Base-by-base conservation (phyloP, 805 yeast genomes). In the Wickerhamomyces strasburgensis region DNA sequence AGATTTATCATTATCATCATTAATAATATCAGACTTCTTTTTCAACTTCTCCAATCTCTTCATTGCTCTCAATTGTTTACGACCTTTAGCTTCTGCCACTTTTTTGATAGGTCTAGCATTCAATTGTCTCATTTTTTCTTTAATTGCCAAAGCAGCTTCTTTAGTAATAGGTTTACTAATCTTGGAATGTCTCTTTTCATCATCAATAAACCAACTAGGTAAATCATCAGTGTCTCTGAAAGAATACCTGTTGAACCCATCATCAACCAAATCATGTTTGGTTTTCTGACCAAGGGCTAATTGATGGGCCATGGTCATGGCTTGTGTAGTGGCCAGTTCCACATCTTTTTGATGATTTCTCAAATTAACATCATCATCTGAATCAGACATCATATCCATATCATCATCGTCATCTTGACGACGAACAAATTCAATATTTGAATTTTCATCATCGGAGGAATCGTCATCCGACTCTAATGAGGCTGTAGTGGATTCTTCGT, bases 21-120 rank as follows among this genome's bases (percentile, higher is more conserved):
- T 84, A 58, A 90, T 88, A 46, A 84, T 51, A 55, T 93, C 97
- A 33, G 94, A 82, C 73, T 90, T 90, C 82, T 84, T 89, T 71
- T 84, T 84, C 56, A 90, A 63, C 64, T 84, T 83, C 58, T 89
- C 97, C 46, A 90, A 65, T 57, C 95, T 78, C 56, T 80, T 78
- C 51, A 83, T 70, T 4, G 97, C 95, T 62, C 96, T 80, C 85
- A 84, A 73, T 73, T 84, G 84, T 81, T 90, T 90, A 64, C 98
- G 80, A 17, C 95, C 97, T 59, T 86, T 80, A 5, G 98, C 98
- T 64, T 93, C 99, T 49, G 85, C 75, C n/a, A 93, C 97, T 75
- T 93, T 93, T 77, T 93, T 93, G 56, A 93, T 90, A 9, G 99
- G 98, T 61, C 99, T 79, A 9, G 98, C 97, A 62, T 93, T 93